These are phyloP conservation scores for Diaporthe longicolla DNA, from an alignment of 2,329 filamentous ascomycete genomes.

Conservation along the genomic window DNA sequence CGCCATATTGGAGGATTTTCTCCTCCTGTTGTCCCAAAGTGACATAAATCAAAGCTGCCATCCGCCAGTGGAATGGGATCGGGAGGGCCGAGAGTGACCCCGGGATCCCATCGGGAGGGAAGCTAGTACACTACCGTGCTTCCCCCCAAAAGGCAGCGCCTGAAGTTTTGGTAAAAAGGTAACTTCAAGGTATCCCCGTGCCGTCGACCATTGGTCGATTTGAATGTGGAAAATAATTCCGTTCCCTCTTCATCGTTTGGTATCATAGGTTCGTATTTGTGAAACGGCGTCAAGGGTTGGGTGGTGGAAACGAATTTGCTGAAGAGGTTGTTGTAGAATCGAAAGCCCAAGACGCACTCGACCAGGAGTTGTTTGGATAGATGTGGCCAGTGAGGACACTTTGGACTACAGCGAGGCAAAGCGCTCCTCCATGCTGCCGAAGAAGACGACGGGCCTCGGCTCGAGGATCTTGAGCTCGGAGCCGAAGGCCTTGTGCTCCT, in stretches of 20 bases:
- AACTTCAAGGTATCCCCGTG: conserved; percentile 22
- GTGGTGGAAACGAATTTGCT: conserved; percentile 32
- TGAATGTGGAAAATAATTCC: conserved; percentile 33
- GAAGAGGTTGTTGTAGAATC: conserved; percentile 28
- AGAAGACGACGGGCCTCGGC: conserved; percentile 74
- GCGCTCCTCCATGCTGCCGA: conserved; percentile 74
- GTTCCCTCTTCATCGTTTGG: conserved; percentile 28
- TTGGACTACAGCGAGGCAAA: conserved; percentile 60
- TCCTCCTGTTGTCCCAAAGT: conserved; percentile 22
- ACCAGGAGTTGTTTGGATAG: conserved; percentile 30
- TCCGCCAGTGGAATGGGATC: conserved; percentile 6
- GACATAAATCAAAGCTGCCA: conserved; percentile 27
- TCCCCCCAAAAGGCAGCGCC: conserved; percentile 24
- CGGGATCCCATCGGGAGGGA: background rate
- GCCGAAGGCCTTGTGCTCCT: conserved; percentile 67
- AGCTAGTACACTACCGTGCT: conserved; percentile 22
- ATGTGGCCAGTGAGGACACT: background rate
- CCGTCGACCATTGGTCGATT: conserved; percentile 36
- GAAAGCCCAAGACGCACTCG: conserved; percentile 36
- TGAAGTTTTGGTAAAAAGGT: conserved; percentile 13
- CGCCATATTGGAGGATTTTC: conserved; percentile 17
- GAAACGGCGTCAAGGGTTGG: conserved; percentile 30
- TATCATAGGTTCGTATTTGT: conserved; percentile 37
- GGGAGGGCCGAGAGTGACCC: background rate
- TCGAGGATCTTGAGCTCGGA: conserved; percentile 71